Evolutionary conservation across 345 rosid species (phyloP), one percentile per base, ranked within the genome.

Genomic region (Brassica carinata): DNA sequence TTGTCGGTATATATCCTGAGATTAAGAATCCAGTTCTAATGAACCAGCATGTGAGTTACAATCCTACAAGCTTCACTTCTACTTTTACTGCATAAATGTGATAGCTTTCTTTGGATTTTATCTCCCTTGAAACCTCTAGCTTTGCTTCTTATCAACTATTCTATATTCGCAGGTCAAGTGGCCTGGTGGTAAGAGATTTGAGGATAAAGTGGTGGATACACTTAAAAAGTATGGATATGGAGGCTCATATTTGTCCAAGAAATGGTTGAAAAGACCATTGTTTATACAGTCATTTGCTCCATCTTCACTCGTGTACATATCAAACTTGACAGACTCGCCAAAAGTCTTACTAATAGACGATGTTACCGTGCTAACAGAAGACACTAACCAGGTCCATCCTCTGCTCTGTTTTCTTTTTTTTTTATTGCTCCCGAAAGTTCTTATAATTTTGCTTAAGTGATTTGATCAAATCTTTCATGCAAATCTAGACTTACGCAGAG

Each of bases 1-100:
- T 90, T 76, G 97, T 96, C 10, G 98, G 99, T 48, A 93, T 96
- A 76, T 96, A 96, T 84, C 98, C 99, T 1, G 99, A 96, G 90
- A 96, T 96, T 13, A 96, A 96, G 80, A 89, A 89, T 79, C 98
- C 99, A 27, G 89, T 91, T 33, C 74, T 96, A 31, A 90, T 91
- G 77, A 96, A 96, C 83, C 89, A 93, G 79, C 90, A 69, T 82
- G 99, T 92, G 71, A 90, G 96, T 8, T 61, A 51, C 64, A 73
- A 69, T 74, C 75, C 1, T 23, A 23, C 1, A 1, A 1, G 26
- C 73, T 59, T 67, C 69, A 67, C 62, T 72, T 38, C 1, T 27
- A 23, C 5, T 1, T 19, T 19, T 1, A 19, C 1, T 19, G 19
- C 19, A 19, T 0, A 19, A 19, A 19, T 1, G 19, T 0, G 0